These are phyloP conservation scores for Paecilomyces dactylethromorphus DNA, from an alignment of 2,329 filamentous ascomycete genomes.

Conservation along the genomic window DNA sequence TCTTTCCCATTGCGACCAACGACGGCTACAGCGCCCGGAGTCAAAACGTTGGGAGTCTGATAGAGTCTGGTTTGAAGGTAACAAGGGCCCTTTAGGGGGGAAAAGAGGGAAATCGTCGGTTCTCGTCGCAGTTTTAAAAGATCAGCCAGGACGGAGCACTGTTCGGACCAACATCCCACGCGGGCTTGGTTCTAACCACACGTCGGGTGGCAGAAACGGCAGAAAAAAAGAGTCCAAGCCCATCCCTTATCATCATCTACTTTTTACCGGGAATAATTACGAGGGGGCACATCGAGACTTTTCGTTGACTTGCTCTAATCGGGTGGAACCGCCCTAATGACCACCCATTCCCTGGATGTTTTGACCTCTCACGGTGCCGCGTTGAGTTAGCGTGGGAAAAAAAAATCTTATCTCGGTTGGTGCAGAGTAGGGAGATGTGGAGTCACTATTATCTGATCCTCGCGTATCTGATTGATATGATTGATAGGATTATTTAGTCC, in stretches of 20 bases:
- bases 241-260: not conserved
- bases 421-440: not conserved
- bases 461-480: not conserved
- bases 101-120: not conserved
- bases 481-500: not conserved
- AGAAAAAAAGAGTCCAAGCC: not conserved
- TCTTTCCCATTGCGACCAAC: not conserved
- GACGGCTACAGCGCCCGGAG: not conserved
- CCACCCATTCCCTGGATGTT: not conserved
- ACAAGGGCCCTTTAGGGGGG: not conserved
- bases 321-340: not conserved
- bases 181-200: not conserved
- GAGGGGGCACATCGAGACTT: not conserved
- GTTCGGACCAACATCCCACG: not conserved
- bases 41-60: not conserved
- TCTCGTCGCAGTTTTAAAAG: not conserved
- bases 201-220: not conserved
- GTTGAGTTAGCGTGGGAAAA: not conserved
- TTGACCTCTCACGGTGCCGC: not conserved
- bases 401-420: not conserved
- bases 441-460: not conserved
- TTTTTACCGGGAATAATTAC: not conserved
- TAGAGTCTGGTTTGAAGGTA: not conserved
- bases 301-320: not conserved
- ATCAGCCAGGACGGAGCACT: not conserved